Base-by-base conservation (phyloP, 2,329 filamentous ascomycete species). In the Hypomyces rosellus region DNA sequence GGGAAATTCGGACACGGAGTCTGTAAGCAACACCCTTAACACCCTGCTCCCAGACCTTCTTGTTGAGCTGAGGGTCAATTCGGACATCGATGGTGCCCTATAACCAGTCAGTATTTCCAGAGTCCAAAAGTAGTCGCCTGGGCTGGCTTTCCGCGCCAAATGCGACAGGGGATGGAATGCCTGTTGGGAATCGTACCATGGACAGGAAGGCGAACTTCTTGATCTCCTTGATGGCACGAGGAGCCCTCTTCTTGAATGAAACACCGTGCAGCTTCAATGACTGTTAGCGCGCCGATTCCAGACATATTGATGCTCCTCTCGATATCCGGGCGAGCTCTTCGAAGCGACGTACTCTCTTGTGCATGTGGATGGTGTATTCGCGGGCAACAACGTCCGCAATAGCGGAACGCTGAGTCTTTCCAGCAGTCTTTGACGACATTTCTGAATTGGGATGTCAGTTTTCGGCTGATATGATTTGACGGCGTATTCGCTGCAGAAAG, bases 351-450 rank as follows among this genome's bases (percentile, higher is more conserved):
- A 71, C 68, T 61, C 92, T 88, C 88, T 96, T 97, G 89, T 99
- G 93, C 68, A 99, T 81, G 85, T 99, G 92, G 81, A 99, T 97
- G 77, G 93, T 99, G 86, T 99, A 99, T 83, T 99, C 95, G 84
- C 93, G 89, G 69, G 93, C 86, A 75, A 99, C 92, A 73, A 99
- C 95, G 78, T 99, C 92, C 77, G 89, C 86, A 76, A 99, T 96
- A 80, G 95, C 95, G 76, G 89, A 96, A 73, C 91, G 89, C 77
- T 82, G 70, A 59, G 62, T 56, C 64, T 67, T 69, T 59, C 65
- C 65, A 53, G 66, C 57, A 59, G 65, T 70, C 67, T 69, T 62
- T 58, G 69, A 68, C 65, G 69, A 70, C 69, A 72, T 74, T 67
- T 70, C 69, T 70, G 61, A 49, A 49, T 40, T 45, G 37, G 34